Evolutionary conservation across 495 filamentous ascomycete species (phyloP).

Genomic region (Thozetella sp.): DNA sequence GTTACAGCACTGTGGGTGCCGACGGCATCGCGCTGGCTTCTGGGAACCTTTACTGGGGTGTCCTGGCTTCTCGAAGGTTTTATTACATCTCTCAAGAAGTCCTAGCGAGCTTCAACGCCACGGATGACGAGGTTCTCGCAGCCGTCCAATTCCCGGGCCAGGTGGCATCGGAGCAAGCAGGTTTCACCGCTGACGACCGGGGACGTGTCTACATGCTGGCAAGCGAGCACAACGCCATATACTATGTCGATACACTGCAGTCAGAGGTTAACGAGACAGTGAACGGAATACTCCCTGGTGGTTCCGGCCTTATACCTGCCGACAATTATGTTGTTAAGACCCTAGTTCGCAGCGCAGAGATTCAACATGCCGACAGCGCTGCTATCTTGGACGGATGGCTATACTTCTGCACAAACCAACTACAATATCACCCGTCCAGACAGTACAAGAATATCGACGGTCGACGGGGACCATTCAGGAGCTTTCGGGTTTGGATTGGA

Average conservation of each 20-base stretch:
- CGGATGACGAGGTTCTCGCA: constrained; percentile 1
- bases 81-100: constrained; percentile 2
- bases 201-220: constrained; percentile 3
- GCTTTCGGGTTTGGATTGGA: constrained; percentile 1
- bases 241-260: constrained; percentile 3
- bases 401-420: constrained; percentile 6
- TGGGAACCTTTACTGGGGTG: neutral
- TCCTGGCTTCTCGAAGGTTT: constrained; percentile 1
- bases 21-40: neutral
- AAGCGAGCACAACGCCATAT: constrained; percentile 6
- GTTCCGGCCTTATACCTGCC: neutral
- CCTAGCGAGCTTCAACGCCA: neutral
- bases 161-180: constrained; percentile 3
- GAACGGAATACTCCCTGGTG: neutral
- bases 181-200: constrained; percentile 5
- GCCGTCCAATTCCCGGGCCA: constrained; percentile 3
- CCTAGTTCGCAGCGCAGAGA: constrained; percentile 1
- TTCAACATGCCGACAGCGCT: constrained; percentile 4
- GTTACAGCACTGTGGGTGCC: neutral
- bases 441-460: constrained; percentile 4
- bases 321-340: constrained; percentile 3
- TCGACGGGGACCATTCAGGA: neutral
- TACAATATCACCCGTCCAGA: neutral
- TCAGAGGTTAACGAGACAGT: neutral
- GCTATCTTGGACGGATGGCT: constrained; percentile 4